These are phyloP conservation scores for Salix suchowensis DNA, from an alignment of 345 rosid species.

Conservation along the genomic window DNA sequence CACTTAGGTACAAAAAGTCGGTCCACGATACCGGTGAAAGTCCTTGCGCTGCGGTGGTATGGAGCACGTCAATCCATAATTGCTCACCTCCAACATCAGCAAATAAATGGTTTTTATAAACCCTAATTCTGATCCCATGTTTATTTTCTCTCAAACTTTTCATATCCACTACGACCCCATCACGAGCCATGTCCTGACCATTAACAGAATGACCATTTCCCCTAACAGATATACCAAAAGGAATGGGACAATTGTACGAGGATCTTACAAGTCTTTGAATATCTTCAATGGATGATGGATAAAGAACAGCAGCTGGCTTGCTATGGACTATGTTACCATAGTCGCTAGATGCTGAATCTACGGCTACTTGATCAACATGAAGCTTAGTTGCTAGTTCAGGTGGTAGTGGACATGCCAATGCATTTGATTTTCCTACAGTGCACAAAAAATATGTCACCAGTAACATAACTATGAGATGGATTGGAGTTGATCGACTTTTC, in stretches of 20 bases:
- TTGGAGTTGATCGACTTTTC: not conserved
- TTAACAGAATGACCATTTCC: constrained; percentile 18
- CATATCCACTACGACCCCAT: constrained; percentile 22
- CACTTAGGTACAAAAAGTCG: constrained; percentile 16
- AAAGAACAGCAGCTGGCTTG: constrained; percentile 20
- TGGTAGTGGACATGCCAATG: constrained; percentile 1
- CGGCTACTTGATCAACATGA: not conserved
- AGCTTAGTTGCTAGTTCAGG: constrained; percentile 4
- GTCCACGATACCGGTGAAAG: constrained; percentile 28
- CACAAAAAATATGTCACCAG: not conserved
- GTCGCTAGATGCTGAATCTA: constrained; percentile 9
- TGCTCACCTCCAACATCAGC: constrained; percentile 25
- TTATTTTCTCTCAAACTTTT: not conserved
- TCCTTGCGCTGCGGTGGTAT: constrained; percentile 5
- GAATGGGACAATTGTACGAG: constrained; percentile 12
- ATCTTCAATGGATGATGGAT: constrained; percentile 13
- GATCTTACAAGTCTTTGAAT: constrained; percentile 1
- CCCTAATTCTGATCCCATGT: not conserved
- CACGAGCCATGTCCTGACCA: constrained; percentile 18
- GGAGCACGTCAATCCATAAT: constrained; percentile 22
- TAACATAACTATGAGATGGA: not conserved
- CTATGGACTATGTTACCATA: constrained; percentile 24
- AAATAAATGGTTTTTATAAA: not conserved
- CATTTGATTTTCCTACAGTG: not conserved
- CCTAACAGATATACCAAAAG: constrained; percentile 15